Evolutionary conservation across 208 protist species (phyloP).

Genomic region (Trypanosoma brucei): DNA sequence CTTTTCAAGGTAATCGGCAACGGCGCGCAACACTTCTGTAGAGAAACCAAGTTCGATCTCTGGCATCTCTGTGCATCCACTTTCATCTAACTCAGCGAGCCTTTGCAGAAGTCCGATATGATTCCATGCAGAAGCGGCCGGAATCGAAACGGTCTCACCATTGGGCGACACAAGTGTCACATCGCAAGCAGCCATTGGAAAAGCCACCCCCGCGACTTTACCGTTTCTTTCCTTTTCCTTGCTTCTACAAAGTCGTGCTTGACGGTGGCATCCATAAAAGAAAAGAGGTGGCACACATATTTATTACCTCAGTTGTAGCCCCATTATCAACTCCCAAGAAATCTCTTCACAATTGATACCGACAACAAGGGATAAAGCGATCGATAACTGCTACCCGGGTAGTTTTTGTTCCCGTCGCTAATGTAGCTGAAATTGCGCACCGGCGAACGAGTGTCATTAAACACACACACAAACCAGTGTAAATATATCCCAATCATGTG

Average conservation of each 20-base stretch:
- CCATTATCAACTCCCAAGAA: too few species aligned
- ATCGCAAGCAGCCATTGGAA: constrained; percentile 10
- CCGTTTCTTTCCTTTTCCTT: not conserved
- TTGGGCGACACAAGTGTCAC: constrained; percentile 11
- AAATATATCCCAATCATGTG: too few species aligned
- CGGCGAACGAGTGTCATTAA: too few species aligned
- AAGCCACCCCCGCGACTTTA: not conserved
- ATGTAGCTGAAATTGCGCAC: too few species aligned
- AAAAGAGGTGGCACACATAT: too few species aligned
- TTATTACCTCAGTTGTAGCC: too few species aligned
- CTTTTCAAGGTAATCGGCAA: constrained; percentile 17
- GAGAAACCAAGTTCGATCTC: constrained; percentile 20
- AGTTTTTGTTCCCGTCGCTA: too few species aligned
- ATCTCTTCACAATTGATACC: too few species aligned
- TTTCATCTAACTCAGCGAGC: constrained; percentile 19
- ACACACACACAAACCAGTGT: too few species aligned
- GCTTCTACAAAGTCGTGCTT: not conserved
- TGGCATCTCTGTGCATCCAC: constrained; percentile 12
- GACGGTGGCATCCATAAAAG: too few species aligned
- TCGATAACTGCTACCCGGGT: too few species aligned
- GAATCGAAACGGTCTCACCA: constrained; percentile 2
- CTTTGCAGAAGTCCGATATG: constrained; percentile 13
- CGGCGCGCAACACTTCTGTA: constrained; percentile 4
- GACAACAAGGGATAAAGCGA: too few species aligned
- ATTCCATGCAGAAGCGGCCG: constrained; percentile 14